Conservation (phyloP, 2,329 filamentous ascomycete genomes). For the Piedraia hortae region DNA sequence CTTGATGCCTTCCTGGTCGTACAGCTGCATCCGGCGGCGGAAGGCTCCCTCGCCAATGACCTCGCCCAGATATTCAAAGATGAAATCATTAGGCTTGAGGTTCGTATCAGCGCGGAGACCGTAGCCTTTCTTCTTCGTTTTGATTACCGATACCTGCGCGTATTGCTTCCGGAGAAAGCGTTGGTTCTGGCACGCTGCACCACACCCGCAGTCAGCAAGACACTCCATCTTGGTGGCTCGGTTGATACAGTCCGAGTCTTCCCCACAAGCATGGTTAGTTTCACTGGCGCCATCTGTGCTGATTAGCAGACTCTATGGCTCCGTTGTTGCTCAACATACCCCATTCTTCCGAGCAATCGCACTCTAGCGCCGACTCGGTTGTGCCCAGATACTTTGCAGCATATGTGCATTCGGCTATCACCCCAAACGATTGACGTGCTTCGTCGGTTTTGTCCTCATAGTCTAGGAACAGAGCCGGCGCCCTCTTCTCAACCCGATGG, state of each 20-base stretch:
- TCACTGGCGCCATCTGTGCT: constrained; percentile 21
- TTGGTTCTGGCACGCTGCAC: constrained; percentile 70
- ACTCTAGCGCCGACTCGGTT: constrained; percentile 81
- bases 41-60: constrained; percentile 87
- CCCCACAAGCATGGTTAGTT: constrained; percentile 63
- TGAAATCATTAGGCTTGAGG: constrained; percentile 62
- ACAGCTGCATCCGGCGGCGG: constrained; percentile 68
- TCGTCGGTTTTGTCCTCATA: constrained; percentile 54
- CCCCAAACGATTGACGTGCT: constrained; percentile 47
- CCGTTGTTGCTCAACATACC: constrained; percentile 31
- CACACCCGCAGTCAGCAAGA: constrained; percentile 63
- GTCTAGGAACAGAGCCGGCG: constrained; percentile 41
- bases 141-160: constrained; percentile 78
- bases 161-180: constrained; percentile 79
- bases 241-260: constrained; percentile 96
- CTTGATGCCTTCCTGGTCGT: constrained; percentile 88
- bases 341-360: constrained; percentile 85
- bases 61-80: constrained; percentile 95
- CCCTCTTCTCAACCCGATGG: constrained; percentile 36
- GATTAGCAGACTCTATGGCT: constrained; percentile 10
- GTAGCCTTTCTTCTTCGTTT: constrained; percentile 92
- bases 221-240: constrained; percentile 96
- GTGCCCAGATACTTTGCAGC: constrained; percentile 74
- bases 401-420: constrained; percentile 69
- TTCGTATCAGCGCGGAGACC: constrained; percentile 60